Conservation (phyloP, 2,329 filamentous ascomycete genomes). For the Diaporthe citriasiana region DNA sequence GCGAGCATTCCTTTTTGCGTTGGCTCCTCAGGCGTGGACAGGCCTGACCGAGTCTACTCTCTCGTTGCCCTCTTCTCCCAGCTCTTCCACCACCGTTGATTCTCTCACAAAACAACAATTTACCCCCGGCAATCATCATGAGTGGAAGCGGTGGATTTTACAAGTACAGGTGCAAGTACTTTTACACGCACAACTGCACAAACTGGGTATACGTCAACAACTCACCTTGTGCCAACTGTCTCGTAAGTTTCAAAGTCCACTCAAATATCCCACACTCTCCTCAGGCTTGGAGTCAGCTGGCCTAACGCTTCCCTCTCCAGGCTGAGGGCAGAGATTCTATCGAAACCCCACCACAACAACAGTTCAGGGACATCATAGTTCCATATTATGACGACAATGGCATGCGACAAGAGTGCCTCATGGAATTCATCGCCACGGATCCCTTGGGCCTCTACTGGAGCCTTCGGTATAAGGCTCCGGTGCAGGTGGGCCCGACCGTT, state of each 20-base stretch:
- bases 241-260: constrained; percentile 53
- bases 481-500: constrained; percentile 26
- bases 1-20: neutral
- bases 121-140: constrained; percentile 48
- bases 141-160: constrained; percentile 60
- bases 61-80: neutral
- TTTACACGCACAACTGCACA: constrained; percentile 61
- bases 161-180: constrained; percentile 67
- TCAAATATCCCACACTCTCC: no score
- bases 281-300: neutral
- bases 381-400: constrained; percentile 61
- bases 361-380: constrained; percentile 60
- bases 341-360: constrained; percentile 47
- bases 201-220: constrained; percentile 66
- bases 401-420: constrained; percentile 60
- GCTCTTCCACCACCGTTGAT: neutral
- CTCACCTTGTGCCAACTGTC: constrained; percentile 60
- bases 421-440: constrained; percentile 59
- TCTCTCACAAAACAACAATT: neutral
- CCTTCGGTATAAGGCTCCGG: constrained; percentile 51
- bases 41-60: neutral
- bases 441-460: constrained; percentile 56
- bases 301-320: constrained; percentile 48
- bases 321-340: constrained; percentile 64
- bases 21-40: neutral